phyloP scores from a whole-genome alignment of 2,329 filamentous ascomycete species.

The Verticillium alfalfae region DNA sequence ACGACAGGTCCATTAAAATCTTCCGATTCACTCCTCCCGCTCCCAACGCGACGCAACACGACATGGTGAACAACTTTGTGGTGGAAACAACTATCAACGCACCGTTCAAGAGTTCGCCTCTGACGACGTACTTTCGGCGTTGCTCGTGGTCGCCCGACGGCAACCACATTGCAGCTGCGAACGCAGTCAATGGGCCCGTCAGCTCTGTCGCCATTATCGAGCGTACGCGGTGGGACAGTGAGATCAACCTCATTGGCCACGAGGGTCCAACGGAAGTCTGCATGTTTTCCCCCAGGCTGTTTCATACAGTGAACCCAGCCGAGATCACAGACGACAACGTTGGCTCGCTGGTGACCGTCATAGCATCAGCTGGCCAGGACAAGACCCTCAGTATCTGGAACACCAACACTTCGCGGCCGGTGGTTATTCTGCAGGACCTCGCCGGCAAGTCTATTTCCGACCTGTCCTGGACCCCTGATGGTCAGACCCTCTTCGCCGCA shows the following conservation, averaged over 20 bases:
- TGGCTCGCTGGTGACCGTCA: slow-evolving; percentile 71
- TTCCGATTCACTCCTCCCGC: slow-evolving; percentile 89
- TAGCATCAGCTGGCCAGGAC: slow-evolving; percentile 94
- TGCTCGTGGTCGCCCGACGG: slow-evolving; percentile 98
- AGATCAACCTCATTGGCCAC: slow-evolving; percentile 96
- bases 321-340: slow-evolving; percentile 42
- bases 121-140: slow-evolving; percentile 93
- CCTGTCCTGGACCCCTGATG: slow-evolving; percentile 89
- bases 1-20: slow-evolving; percentile 94
- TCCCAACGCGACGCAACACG: slow-evolving; percentile 87
- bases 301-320: slow-evolving; percentile 64
- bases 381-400: slow-evolving; percentile 98
- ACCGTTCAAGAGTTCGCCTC: slow-evolving; percentile 84
- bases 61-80: slow-evolving; percentile 95
- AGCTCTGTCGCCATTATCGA: slow-evolving; percentile 96
- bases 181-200: slow-evolving; percentile 94
- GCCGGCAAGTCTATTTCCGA: slow-evolving; percentile 90
- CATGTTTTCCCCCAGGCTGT: slow-evolving; percentile 90
- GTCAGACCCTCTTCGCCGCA: slow-evolving; percentile 77
- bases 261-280: slow-evolving; percentile 97
- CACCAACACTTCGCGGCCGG: slow-evolving; percentile 85
- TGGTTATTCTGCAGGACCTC: slow-evolving; percentile 85
- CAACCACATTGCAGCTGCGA: slow-evolving; percentile 92
- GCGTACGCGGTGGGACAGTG: slow-evolving; percentile 85
- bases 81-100: slow-evolving; percentile 85